Conservation (phyloP, 352 stramenopile genomes). For the Poterioochromonas sp. region DNA sequence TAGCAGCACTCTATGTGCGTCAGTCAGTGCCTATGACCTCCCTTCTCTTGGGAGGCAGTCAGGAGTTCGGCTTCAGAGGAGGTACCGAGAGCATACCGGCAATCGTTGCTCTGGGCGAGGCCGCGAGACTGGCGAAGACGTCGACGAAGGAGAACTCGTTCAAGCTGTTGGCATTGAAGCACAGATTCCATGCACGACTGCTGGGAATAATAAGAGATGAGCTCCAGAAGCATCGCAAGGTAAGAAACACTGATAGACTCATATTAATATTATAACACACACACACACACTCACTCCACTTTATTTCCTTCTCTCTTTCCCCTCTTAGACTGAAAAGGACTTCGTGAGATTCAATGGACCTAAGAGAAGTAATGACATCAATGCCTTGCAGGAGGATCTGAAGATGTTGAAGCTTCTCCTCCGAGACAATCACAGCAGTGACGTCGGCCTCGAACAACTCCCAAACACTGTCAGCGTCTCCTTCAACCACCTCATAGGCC, state of each 20-base stretch:
- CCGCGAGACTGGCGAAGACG: constrained; percentile 44
- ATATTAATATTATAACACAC: not conserved
- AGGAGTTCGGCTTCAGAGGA: constrained; percentile 79
- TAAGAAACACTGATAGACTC: constrained; percentile 18
- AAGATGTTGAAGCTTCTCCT: not conserved
- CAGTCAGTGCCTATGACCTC: constrained; percentile 30
- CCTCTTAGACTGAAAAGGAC: no score
- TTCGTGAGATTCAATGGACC: constrained; percentile 1
- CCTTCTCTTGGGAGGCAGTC: constrained; percentile 46
- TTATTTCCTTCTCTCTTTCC: not conserved
- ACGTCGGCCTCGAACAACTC: not conserved
- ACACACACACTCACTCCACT: not conserved
- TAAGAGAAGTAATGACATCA: not conserved
- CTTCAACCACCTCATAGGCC: constrained; percentile 28
- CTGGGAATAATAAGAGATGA: not conserved
- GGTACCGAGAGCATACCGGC: constrained; percentile 93
- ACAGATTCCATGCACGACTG: not conserved
- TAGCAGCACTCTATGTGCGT: constrained; percentile 62
- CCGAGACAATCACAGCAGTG: not conserved
- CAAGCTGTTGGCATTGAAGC: constrained; percentile 18
- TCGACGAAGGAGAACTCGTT: not conserved
- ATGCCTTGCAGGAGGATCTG: not conserved
- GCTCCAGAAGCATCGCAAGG: not conserved
- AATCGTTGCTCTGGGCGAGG: constrained; percentile 78
- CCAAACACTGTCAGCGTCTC: constrained; percentile 23